Conservation (phyloP, 2,329 filamentous ascomycete genomes). For the Leptodontidium sp. region DNA sequence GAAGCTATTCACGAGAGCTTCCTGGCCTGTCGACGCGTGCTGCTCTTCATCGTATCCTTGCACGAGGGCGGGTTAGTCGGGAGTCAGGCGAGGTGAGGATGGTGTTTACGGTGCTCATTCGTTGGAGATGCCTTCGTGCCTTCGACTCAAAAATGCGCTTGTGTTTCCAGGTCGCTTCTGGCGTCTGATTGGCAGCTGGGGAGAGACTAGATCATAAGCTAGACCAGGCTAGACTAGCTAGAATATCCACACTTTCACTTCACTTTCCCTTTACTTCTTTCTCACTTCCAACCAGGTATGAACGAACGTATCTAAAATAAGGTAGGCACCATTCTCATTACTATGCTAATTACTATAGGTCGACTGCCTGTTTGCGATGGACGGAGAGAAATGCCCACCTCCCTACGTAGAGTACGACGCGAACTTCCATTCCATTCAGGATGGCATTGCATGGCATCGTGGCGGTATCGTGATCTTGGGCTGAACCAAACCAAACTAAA, state of each 20-base stretch:
- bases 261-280: not conserved
- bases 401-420: not conserved
- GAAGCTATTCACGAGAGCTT: constrained; percentile 36
- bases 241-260: not conserved
- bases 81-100: constrained; percentile 38
- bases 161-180: constrained; percentile 34
- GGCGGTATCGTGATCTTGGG: too few relatives aligned
- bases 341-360: too few relatives aligned
- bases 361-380: too few relatives aligned
- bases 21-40: constrained; percentile 41
- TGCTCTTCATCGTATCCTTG: constrained; percentile 37
- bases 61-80: constrained; percentile 34
- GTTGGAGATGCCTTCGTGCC: constrained; percentile 32
- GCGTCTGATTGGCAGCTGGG: constrained; percentile 31
- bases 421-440: not conserved
- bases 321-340: too few relatives aligned
- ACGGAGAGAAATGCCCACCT: too few relatives aligned
- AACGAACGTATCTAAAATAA: too few relatives aligned
- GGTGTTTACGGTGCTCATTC: constrained; percentile 37
- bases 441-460: too few relatives aligned
- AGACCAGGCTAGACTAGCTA: constrained; percentile 25
- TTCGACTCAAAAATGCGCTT: constrained; percentile 33
- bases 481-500: too few relatives aligned
- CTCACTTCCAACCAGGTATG: too few relatives aligned
- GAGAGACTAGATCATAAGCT: constrained; percentile 15